A percentile compares a stretch with the other conserved stretches of the same genome.
These are phyloP conservation scores for Podospora pseudopauciseta DNA, from an alignment of 495 filamentous ascomycete genomes.

Conservation along the genomic window DNA sequence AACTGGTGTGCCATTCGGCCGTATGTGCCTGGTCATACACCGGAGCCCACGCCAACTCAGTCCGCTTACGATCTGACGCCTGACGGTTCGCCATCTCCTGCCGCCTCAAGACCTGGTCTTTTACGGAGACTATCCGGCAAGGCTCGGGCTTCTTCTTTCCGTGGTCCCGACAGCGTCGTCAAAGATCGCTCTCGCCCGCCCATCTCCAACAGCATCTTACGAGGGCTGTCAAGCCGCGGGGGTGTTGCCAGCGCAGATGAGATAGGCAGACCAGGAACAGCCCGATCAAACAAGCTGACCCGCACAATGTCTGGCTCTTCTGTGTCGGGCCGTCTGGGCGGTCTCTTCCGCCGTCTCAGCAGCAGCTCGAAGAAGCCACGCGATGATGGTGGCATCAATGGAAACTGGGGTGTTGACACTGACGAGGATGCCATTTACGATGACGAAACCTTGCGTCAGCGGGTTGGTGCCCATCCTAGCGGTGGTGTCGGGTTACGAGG, in stretches of 20 bases:
- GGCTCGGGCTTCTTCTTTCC: conserved; percentile 29
- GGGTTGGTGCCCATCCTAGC: background rate
- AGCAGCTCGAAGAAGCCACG: conserved; percentile 40
- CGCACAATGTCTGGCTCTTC: conserved; percentile 37
- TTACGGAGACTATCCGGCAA: conserved; percentile 39
- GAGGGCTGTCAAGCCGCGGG: conserved; percentile 42
- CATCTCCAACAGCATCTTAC: conserved; percentile 28
- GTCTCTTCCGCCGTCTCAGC: conserved; percentile 52
- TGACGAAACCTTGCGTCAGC: conserved; percentile 16
- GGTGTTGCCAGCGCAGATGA: conserved; percentile 38
- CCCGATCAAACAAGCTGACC: conserved; percentile 50
- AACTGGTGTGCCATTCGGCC: conserved; percentile 89
- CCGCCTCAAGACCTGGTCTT: conserved; percentile 20
- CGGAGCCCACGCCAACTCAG: conserved; percentile 57
- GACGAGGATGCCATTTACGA: conserved; percentile 35
- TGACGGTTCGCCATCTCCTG: conserved; percentile 28
- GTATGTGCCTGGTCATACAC: conserved; percentile 73
- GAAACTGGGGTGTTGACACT: conserved; percentile 41
- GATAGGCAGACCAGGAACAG: conserved; percentile 32
- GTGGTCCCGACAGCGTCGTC: conserved; percentile 23
- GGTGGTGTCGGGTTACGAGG: conserved; percentile 36
- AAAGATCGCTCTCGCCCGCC: conserved; percentile 33
- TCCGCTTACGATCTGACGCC: conserved; percentile 41
- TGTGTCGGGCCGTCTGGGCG: conserved; percentile 32
- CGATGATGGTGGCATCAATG: conserved; percentile 52